These are phyloP conservation scores for Fragilaria crotonensis DNA, from an alignment of 108 stramenopile genomes.

Conservation along the genomic window DNA sequence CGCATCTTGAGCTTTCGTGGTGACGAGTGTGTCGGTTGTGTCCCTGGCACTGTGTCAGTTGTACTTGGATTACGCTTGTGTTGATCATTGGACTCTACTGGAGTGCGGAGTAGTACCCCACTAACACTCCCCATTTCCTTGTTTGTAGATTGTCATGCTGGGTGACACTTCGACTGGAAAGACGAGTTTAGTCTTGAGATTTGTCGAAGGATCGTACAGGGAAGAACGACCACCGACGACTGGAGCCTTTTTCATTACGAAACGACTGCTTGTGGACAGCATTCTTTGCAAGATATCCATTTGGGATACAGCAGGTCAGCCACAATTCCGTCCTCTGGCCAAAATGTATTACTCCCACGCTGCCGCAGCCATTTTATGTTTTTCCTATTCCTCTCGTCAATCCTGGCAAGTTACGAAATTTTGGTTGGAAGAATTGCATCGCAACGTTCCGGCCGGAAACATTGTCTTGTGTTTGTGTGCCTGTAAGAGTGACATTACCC, in stretches of 20 bases:
- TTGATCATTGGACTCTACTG: too few relatives aligned
- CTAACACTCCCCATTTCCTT: too few relatives aligned
- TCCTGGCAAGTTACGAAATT: constrained; percentile 51
- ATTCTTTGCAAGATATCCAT: constrained; percentile 72
- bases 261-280: constrained; percentile 49
- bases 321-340: constrained; percentile 48
- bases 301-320: constrained; percentile 82
- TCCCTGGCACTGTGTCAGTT: too few relatives aligned
- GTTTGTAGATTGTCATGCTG: constrained; percentile 65
- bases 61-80: too few relatives aligned
- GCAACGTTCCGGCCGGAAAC: constrained; percentile 15
- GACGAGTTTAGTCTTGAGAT: constrained; percentile 73
- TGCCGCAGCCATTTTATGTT: constrained; percentile 71
- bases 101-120: too few relatives aligned
- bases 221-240: constrained; percentile 52
- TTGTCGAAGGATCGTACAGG: constrained; percentile 77
- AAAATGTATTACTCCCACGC: constrained; percentile 68
- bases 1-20: too few relatives aligned
- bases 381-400: constrained; percentile 46
- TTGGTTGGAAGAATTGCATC: constrained; percentile 20
- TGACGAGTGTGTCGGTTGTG: too few relatives aligned
- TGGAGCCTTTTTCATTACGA: constrained; percentile 74
- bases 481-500: constrained; percentile 57
- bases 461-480: constrained; percentile 70
- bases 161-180: constrained; percentile 79